phyloP scores from a whole-genome alignment of 108 stramenopile species.

The Tribonema minus region DNA sequence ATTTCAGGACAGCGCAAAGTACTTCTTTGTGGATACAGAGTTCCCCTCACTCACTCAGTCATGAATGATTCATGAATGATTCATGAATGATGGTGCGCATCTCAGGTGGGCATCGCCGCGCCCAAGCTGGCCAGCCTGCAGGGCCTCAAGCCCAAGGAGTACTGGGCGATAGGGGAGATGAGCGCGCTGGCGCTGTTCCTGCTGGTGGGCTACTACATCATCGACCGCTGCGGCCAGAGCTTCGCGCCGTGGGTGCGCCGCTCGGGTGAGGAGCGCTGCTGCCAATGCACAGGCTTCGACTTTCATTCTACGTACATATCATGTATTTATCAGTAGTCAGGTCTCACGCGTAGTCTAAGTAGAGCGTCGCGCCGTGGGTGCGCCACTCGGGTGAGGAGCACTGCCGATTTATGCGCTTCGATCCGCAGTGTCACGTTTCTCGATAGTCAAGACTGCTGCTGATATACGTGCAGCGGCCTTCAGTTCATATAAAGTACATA shows the following conservation, averaged over 20 bases:
- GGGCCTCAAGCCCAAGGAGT: not conserved
- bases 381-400: not conserved
- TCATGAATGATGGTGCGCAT: no score
- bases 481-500: no score
- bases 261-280: not conserved
- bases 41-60: no score
- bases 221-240: not conserved
- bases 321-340: no score
- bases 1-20: no score
- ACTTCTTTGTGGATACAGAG: no score
- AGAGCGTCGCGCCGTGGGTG: constrained; percentile 4
- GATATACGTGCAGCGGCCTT: no score
- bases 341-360: no score
- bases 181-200: not conserved
- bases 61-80: no score
- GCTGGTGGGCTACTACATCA: not conserved
- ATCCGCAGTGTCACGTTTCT: no score
- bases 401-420: not conserved
- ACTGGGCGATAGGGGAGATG: not conserved
- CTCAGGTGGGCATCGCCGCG: constrained; percentile 3
- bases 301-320: no score
- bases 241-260: constrained; percentile 21
- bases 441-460: no score
- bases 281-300: not conserved
- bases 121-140: constrained; percentile 20